These are phyloP conservation scores for Teratosphaeria pseudoeucalypti DNA, from an alignment of 2,329 filamentous ascomycete species.

Conservation along the genomic window DNA sequence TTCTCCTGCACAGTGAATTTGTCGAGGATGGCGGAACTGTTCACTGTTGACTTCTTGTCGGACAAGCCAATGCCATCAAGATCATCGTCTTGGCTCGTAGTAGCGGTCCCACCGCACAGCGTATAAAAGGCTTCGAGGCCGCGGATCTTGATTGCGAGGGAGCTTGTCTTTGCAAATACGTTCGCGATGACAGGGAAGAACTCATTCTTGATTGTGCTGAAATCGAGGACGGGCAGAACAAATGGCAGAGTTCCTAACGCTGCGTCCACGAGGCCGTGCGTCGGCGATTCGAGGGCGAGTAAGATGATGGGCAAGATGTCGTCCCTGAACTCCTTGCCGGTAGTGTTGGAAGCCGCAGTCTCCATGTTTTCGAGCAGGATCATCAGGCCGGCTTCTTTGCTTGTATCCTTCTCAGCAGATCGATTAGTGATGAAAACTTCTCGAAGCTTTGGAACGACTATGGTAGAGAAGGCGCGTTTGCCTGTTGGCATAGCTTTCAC, in stretches of 20 bases:
- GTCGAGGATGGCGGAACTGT: conserved; percentile 62
- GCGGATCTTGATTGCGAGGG: conserved; percentile 86
- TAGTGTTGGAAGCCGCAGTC: conserved; percentile 67
- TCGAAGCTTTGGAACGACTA: conserved; percentile 72
- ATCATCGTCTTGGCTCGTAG: conserved; percentile 50
- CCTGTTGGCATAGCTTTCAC: conserved; percentile 67
- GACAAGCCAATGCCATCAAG: conserved; percentile 56
- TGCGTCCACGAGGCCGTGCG: conserved; percentile 79
- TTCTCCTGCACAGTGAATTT: conserved; percentile 99
- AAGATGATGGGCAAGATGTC: conserved; percentile 82
- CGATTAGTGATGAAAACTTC: conserved; percentile 62
- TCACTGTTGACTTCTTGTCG: conserved; percentile 33
- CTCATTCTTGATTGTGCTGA: conserved; percentile 93
- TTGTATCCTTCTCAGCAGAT: conserved; percentile 60
- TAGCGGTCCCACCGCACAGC: conserved; percentile 64
- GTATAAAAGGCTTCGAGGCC: conserved; percentile 83
- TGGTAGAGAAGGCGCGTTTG: conserved; percentile 70
- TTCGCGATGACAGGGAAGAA: conserved; percentile 83
- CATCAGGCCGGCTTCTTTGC: conserved; percentile 83
- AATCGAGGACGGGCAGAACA: conserved; percentile 82
- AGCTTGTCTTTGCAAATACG: conserved; percentile 88
- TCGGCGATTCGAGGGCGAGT: conserved; percentile 75
- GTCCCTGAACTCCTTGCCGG: conserved; percentile 90
- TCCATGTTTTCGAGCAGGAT: conserved; percentile 77
- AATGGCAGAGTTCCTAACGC: conserved; percentile 67